Base-by-base conservation (phyloP, 2,329 filamentous ascomycete species). In the Fusarium sp. region DNA sequence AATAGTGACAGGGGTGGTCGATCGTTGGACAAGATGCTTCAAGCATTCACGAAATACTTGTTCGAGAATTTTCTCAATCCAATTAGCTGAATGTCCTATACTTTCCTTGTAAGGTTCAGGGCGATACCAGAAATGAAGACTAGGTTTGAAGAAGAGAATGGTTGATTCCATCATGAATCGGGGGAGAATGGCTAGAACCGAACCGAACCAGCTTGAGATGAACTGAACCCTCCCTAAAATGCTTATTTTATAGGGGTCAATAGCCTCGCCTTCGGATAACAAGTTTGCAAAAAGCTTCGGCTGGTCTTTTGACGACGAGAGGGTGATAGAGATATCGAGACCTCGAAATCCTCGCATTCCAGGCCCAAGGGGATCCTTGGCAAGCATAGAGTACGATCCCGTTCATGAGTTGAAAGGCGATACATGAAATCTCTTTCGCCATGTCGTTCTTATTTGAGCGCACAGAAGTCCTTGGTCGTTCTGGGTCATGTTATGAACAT, bases 391-490 rank as follows among this genome's bases (percentile, higher is more conserved):
- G 76, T 90, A 91, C 0, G 82, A 82, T 6, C 89, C 89, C 59
- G 87, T 87, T 36, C 87, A 85, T 11, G 87, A 89, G 79, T 93
- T 95, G 85, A 95, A 95, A 0, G 91, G 91, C 3, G 92, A 94
- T 24, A 94, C 91, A 77, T 94, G 92, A 72, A 95, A 93, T 73
- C 93, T 92, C 75, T 95, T 95, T 11, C 83, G 80, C 89, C 90
- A 93, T 0, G 83, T 82, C 26, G 87, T 84, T 22, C 82, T 86
- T 77, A 91, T 87, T 24, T 72, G 57, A 28, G 58, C 38, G 24
- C 52, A 52, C 18, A 69, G 41, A 63, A 69, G 39, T 33, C 51
- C 28, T 33, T 59, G 52, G 11, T 35, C 35, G 8, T 61, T 38
- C 3, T 48, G 7, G 12, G 35, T 20, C 24, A 38, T 20, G 7